These are phyloP conservation scores for Pyricularia sp. DNA, from an alignment of 2,329 filamentous ascomycete species.

Conservation along the genomic window DNA sequence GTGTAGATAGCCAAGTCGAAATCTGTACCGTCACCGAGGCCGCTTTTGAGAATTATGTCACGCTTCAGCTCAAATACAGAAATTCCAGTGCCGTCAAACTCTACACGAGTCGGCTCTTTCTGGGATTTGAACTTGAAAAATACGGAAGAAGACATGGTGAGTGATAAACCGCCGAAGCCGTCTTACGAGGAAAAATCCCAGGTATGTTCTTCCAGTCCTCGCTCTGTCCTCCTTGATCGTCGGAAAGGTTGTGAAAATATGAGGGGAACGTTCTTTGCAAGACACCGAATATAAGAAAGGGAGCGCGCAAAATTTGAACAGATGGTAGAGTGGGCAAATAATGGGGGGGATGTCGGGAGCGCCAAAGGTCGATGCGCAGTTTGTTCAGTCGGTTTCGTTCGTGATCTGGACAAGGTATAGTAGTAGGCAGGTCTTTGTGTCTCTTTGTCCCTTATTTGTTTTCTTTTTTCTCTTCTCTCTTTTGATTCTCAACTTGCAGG, in stretches of 20 bases:
- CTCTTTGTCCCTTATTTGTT: constrained; percentile 15
- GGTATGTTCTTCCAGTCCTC: background rate
- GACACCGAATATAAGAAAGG: background rate
- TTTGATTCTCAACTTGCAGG: constrained; percentile 25
- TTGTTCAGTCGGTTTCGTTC: constrained; percentile 2
- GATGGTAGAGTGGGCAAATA: background rate
- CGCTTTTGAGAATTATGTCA: constrained; percentile 93
- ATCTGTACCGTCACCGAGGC: constrained; percentile 88
- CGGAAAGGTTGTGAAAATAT: background rate
- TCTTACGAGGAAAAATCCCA: constrained; percentile 6
- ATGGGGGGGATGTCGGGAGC: background rate
- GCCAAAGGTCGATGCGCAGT: background rate
- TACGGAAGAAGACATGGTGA: constrained; percentile 86
- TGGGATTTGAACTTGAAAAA: constrained; percentile 99
- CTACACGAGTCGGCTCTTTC: constrained; percentile 87
- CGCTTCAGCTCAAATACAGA: constrained; percentile 98
- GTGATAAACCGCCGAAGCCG: background rate
- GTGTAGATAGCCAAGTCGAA: constrained; percentile 94
- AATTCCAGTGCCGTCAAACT: constrained; percentile 95
- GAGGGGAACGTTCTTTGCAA: background rate
- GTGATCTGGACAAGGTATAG: constrained; percentile 5
- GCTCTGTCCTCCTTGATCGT: background rate
- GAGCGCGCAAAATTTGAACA: background rate
- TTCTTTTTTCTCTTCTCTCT: constrained; percentile 10
- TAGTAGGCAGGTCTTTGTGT: constrained; percentile 10